phyloP scores from a whole-genome alignment of 1,139 yeast species.

The Magnusiomyces magnusii region DNA sequence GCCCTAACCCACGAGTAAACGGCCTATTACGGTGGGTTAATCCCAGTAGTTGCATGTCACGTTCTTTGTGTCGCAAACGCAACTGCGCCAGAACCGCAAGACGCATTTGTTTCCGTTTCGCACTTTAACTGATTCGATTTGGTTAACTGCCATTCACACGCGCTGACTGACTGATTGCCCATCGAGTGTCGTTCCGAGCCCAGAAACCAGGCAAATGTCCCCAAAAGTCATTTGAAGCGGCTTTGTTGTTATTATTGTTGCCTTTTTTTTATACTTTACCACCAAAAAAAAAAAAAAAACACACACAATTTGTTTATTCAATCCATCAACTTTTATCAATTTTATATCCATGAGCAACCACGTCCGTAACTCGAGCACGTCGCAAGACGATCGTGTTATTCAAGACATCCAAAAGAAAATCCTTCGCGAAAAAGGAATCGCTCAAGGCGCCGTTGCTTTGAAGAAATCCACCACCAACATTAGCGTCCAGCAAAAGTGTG shows the following conservation, averaged over 20 bases:
- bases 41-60: no score
- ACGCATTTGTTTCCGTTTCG: no score
- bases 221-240: not conserved
- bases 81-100: no score
- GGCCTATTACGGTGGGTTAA: no score
- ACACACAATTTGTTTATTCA: not conserved
- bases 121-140: no score
- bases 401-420: conserved; percentile 72
- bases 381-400: conserved; percentile 29
- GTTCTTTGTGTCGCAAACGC: no score
- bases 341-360: conserved; percentile 2
- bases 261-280: not conserved
- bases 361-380: conserved; percentile 10
- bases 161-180: no score
- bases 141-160: no score
- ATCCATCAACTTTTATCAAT: not conserved
- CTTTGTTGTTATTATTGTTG: not conserved
- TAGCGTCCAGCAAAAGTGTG: conserved; percentile 83
- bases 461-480: conserved; percentile 71
- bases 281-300: not conserved
- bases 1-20: no score
- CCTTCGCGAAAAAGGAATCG: conserved; percentile 79
- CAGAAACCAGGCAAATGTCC: not conserved
- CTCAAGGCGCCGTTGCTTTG: conserved; percentile 77
- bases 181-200: no score